Conservation (phyloP, 1,284 basidiomycete species). For the Ustilago hordei region DNA sequence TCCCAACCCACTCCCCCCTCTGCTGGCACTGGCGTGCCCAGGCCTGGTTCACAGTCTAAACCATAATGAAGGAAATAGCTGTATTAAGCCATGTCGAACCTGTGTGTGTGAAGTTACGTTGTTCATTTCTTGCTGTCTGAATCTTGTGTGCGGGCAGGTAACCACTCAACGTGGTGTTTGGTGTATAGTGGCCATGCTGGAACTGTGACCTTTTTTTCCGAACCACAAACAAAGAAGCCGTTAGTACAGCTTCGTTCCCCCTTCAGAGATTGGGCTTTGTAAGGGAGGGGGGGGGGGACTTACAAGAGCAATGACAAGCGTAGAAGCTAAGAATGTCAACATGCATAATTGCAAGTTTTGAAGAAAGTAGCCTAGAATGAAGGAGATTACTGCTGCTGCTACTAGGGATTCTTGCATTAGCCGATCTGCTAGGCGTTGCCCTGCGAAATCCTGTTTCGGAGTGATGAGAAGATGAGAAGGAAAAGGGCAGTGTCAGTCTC, state of each 20-base stretch:
- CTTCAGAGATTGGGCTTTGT: too few relatives aligned
- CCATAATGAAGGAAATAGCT: not conserved
- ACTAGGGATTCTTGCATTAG: conserved; percentile 46
- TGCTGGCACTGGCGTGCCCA: not conserved
- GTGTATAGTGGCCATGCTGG: conserved; percentile 51
- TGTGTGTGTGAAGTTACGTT: not conserved
- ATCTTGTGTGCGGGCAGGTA: conserved; percentile 15
- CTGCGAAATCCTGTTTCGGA: conserved; percentile 41
- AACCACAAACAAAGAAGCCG: too few relatives aligned
- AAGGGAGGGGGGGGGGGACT: not conserved
- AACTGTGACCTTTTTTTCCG: conserved; percentile 24
- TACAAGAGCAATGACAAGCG: conserved; percentile 31
- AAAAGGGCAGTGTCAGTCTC: not conserved
- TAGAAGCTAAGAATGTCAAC: conserved; percentile 18
- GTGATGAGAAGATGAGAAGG: too few relatives aligned
- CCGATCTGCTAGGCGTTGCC: conserved; percentile 38
- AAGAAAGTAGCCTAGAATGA: conserved; percentile 32
- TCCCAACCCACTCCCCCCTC: conserved; percentile 3
- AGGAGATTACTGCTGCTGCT: conserved; percentile 17
- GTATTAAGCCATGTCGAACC: not conserved
- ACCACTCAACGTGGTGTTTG: conserved; percentile 40
- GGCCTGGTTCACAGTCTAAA: not conserved
- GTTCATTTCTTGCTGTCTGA: not conserved
- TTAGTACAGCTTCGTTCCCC: too few relatives aligned
- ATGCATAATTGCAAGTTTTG: conserved; percentile 46